Conservation (phyloP, 2,329 filamentous ascomycete species). For the Fusarium sp. region DNA sequence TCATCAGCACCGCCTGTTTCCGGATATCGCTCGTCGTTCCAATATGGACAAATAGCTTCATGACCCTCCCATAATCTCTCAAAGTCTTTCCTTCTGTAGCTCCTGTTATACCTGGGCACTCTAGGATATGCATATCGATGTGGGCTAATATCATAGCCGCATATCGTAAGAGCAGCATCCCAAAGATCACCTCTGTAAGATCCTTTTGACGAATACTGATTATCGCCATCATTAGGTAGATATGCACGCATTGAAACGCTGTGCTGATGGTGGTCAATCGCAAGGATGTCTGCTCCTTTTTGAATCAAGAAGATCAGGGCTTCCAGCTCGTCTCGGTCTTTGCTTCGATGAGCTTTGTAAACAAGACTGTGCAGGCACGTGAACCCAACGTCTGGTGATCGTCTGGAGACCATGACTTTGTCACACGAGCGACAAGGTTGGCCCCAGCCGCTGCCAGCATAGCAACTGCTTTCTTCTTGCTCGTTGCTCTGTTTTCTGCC, state of each 20-base stretch:
- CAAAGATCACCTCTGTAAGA: conserved; percentile 30
- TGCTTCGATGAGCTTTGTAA: not conserved
- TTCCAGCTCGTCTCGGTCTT: not conserved
- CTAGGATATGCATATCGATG: conserved; percentile 6
- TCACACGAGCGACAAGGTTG: not conserved
- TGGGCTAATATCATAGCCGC: not conserved
- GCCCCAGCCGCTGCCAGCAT: conserved; percentile 4
- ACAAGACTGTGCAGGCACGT: conserved; percentile 11
- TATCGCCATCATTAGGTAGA: conserved; percentile 5
- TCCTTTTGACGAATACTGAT: conserved; percentile 8
- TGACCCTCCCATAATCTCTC: conserved; percentile 21
- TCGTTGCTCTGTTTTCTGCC: not conserved
- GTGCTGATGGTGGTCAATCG: conserved; percentile 1
- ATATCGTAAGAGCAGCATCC: conserved; percentile 19
- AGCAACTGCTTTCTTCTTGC: conserved; percentile 4
- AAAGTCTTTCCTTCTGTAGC: conserved; percentile 21
- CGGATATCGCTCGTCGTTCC: conserved; percentile 16
- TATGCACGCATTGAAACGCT: conserved; percentile 8
- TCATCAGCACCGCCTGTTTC: not conserved
- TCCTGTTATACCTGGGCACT: conserved; percentile 6
- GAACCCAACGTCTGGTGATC: conserved; percentile 4
- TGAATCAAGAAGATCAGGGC: not conserved
- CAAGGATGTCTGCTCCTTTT: not conserved
- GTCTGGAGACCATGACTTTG: conserved; percentile 14
- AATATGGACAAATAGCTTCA: conserved; percentile 25